These are phyloP conservation scores for Acaromyces ingoldii DNA, from an alignment of 1,284 basidiomycete species.

Conservation along the genomic window DNA sequence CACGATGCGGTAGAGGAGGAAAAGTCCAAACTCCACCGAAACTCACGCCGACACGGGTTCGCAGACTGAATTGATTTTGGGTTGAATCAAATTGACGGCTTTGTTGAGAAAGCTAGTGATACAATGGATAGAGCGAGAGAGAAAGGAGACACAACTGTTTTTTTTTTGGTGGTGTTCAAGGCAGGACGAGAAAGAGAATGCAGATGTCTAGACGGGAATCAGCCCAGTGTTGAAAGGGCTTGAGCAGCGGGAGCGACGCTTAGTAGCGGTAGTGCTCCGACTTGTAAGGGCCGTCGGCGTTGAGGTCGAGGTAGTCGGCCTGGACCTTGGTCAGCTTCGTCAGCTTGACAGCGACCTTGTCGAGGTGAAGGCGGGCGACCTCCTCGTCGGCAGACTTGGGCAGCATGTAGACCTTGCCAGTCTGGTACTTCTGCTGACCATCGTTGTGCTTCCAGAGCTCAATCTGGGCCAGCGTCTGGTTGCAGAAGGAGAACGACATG, in stretches of 20 bases:
- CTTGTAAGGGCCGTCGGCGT: constrained; percentile 75
- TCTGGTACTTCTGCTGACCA: constrained; percentile 73
- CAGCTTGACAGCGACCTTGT: constrained; percentile 86
- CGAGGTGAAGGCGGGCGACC: constrained; percentile 90
- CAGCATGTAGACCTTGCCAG: constrained; percentile 56
- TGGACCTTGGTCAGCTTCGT: constrained; percentile 74
- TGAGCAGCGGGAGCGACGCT: constrained; percentile 5
- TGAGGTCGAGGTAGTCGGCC: constrained; percentile 84
- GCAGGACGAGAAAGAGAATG: neutral
- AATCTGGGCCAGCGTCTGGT: constrained; percentile 95
- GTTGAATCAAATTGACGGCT: constrained; percentile 14
- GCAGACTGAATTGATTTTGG: neutral
- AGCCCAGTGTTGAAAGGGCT: constrained; percentile 6
- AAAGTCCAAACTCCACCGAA: no score
- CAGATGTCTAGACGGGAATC: neutral
- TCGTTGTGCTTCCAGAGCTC: constrained; percentile 90
- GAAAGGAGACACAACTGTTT: neutral
- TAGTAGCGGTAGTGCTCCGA: constrained; percentile 52
- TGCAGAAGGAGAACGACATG: constrained; percentile 99
- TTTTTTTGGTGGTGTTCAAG: neutral
- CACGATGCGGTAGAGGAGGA: no score
- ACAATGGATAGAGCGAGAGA: neutral
- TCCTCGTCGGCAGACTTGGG: constrained; percentile 98
- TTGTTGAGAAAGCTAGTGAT: constrained; percentile 42
- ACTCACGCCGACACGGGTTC: no score